Conservation (phyloP, 305 asterid genomes). For the Fraxinus angustifolia region DNA sequence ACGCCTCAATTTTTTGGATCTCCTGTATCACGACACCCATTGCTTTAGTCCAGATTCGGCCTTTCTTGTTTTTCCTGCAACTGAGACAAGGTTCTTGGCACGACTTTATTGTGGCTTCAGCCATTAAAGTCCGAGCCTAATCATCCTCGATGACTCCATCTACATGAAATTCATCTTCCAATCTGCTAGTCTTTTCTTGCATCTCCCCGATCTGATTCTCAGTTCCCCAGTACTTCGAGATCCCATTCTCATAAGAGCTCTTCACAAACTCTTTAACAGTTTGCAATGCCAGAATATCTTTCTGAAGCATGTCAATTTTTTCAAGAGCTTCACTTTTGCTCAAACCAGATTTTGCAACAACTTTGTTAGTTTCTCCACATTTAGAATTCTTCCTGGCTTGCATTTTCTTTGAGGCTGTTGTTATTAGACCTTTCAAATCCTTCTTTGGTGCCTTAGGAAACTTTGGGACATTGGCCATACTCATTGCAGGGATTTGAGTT, state of each 20-base stretch:
- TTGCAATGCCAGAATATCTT: conserved; percentile 54
- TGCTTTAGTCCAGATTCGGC: conserved; percentile 19
- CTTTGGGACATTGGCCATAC: conserved; percentile 37
- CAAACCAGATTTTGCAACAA: conserved; percentile 37
- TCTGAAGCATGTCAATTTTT: conserved; percentile 59
- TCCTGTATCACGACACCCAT: conserved; percentile 25
- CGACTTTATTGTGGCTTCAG: conserved; percentile 75
- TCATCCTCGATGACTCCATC: conserved; percentile 64
- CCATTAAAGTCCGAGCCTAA: conserved; percentile 82
- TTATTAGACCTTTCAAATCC: conserved; percentile 53
- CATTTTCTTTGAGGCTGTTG: conserved; percentile 45
- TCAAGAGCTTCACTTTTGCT: conserved; percentile 47
- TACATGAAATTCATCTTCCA: conserved; percentile 73
- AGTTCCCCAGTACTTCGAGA: conserved; percentile 54
- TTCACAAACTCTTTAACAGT: conserved; percentile 63
- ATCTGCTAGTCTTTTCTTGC: conserved; percentile 56
- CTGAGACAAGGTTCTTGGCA: conserved; percentile 61
- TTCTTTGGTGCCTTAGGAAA: conserved; percentile 64
- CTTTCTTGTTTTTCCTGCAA: conserved; percentile 64
- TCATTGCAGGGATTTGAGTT: conserved; percentile 24
- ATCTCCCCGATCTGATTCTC: conserved; percentile 70
- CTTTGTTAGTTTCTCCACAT: conserved; percentile 12
- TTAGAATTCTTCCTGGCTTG: conserved; percentile 33
- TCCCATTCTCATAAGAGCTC: conserved; percentile 59
- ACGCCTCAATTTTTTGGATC: conserved; percentile 26